Evolutionary conservation across 2,329 filamentous ascomycete genomes (phyloP).

Genomic region (Paraphaeosphaeria sporulosa): DNA sequence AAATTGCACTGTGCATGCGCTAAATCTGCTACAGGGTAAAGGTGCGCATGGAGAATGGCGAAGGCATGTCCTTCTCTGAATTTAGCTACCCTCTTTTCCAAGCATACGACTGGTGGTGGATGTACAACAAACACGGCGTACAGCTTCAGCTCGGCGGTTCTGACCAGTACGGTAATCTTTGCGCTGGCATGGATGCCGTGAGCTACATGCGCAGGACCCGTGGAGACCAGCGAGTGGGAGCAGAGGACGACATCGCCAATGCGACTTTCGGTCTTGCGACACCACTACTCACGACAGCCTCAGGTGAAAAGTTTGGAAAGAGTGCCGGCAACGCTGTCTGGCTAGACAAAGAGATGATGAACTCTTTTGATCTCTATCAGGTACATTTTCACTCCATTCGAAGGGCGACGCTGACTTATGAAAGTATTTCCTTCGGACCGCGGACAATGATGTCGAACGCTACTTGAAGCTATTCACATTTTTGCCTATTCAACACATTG

Average conservation of each 20-base stretch:
- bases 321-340: slow-evolving; percentile 93
- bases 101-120: slow-evolving; percentile 94
- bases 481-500: slow-evolving; percentile 74
- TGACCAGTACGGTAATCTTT: slow-evolving; percentile 96
- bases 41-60: slow-evolving; percentile 80
- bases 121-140: slow-evolving; percentile 73
- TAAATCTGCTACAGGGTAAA: slow-evolving; percentile 67
- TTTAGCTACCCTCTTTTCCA: slow-evolving; percentile 94
- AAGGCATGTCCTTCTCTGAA: slow-evolving; percentile 93
- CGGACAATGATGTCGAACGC: slow-evolving; percentile 81
- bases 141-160: slow-evolving; percentile 93
- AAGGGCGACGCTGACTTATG: slow-evolving; percentile 1
- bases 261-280: slow-evolving; percentile 86
- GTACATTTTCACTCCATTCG: slow-evolving; percentile 47
- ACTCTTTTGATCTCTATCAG: slow-evolving; percentile 83
- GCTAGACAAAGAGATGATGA: slow-evolving; percentile 84
- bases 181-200: slow-evolving; percentile 85
- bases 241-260: slow-evolving; percentile 46
- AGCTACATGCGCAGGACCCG: slow-evolving; percentile 69
- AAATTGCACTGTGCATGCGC: neutral
- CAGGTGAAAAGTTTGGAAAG: slow-evolving; percentile 93
- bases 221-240: slow-evolving; percentile 18
- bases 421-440: slow-evolving; percentile 82
- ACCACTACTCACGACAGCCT: slow-evolving; percentile 83
- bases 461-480: slow-evolving; percentile 93